These are phyloP conservation scores for Paramecium sonneborni DNA, from an alignment of 73 alveolate species.

Conservation along the genomic window DNA sequence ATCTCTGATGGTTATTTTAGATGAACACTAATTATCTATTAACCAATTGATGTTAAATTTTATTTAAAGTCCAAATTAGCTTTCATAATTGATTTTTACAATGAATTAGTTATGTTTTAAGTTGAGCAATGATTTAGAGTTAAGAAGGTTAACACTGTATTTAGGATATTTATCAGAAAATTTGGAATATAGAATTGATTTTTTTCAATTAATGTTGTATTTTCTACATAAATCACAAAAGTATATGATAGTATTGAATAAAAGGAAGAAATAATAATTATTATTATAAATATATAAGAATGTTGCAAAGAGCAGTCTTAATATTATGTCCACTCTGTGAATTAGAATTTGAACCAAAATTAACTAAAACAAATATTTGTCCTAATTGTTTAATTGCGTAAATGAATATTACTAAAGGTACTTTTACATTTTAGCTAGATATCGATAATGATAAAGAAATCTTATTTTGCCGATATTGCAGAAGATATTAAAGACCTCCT, in stretches of 20 bases:
- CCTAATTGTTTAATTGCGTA: constrained; percentile 52
- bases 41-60: not conserved
- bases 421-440: not conserved
- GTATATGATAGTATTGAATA: not conserved
- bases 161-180: not conserved
- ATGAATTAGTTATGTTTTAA: not conserved
- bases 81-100: not conserved
- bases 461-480: constrained; percentile 37
- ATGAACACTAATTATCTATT: not conserved
- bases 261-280: not conserved
- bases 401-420: constrained; percentile 40
- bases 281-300: not conserved
- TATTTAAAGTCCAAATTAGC: not conserved
- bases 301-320: constrained; percentile 28
- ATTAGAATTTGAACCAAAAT: constrained; percentile 28
- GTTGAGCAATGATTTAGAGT: not conserved
- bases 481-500: constrained; percentile 90
- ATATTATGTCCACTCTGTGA: constrained; percentile 48
- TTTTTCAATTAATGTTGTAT: not conserved
- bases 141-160: not conserved
- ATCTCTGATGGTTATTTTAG: not conserved
- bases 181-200: not conserved
- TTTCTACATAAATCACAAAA: not conserved
- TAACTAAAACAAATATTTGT: constrained; percentile 56
- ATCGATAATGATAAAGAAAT: constrained; percentile 31